Base-by-base conservation (phyloP, 345 rosid species). In the Acer yangbiense region DNA sequence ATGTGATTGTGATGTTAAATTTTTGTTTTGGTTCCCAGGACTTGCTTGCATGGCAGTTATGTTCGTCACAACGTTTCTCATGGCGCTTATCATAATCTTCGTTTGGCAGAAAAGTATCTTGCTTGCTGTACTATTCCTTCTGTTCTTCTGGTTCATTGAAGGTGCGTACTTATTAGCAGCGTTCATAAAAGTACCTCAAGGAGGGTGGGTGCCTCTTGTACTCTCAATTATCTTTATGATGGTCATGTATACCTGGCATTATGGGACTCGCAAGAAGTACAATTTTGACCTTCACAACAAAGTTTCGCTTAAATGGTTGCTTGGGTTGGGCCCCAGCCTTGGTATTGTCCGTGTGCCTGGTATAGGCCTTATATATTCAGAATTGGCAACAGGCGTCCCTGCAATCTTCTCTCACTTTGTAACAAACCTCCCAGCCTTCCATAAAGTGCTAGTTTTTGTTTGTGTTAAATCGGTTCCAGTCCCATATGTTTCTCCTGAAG, bases 391-490 rank as follows among this genome's bases (percentile, higher is more conserved):
- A 7, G 98, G 99, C 41, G 92, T 95, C 76, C 98, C 99, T 65
- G 88, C 98, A 71, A 93, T 93, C 68, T 95, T 95, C 85, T 95
- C 99, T 60, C 99, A 95, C 83, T 95, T 95, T 35, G 98, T 95
- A 13, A 95, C 97, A 39, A 95, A 95, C 85, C 90, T 95, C 74
- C 98, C 98, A 12, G 98, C 99, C 0, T 95, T 95, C 83, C 99
- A 92, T 72, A 90, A 93, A 79, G 94, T 93, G 20, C 79, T 91
- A 72, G 99, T 93, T 80, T 95, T 95, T 77, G 92, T 95, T 58
- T 95, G 99, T 80, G 95, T 95, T 74, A 95, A 95, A 85, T 95
- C 99, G 65, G 99, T 95, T 68, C 97, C 96, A 0, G 97, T 95
- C 79, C 99, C 99, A 1, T 85, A 83, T 58, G 99, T 95, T 75